Base-by-base conservation (phyloP, 2,329 filamentous ascomycete species). In the Cryphonectria carpinicola region DNA sequence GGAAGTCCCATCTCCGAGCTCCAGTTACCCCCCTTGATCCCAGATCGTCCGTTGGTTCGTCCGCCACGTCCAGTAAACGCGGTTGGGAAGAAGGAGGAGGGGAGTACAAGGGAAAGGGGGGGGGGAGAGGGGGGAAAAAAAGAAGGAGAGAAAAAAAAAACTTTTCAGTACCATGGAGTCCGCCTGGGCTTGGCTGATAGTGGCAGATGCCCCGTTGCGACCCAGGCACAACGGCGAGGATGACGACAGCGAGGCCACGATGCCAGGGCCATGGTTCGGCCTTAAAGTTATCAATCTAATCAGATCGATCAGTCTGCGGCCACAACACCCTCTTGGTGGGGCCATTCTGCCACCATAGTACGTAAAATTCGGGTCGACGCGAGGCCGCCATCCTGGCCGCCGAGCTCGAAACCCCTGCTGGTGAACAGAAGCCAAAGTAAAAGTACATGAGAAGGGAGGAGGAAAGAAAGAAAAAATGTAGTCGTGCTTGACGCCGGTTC, bases 281-380 rank as follows among this genome's bases (percentile, higher is more conserved):
- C 8, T 69, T 70, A 56, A 28, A 63, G 54, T 70, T 70, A 70
- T 70, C 68, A 66, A 70, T 70, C 68, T 70, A 70, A 70, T 70
- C 68, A 70, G 63, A 66, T 70, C 65, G 64, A 70, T 70, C 68
- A 62, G n/a, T 41, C 32, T 43, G 56, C 41, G 56, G 43, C 56
- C 43, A 64, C 19, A 64, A 66, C 41, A 56, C 19, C 32, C 43
- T 35, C 39, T 39, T 43, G 19, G 63, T 70, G 63, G 68, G 46
- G 66, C 52, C 22, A n/a, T 35, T 56, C 28, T 25, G 58, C 19
- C 46, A 49, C 22, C 46, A 49, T n/a, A 49, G 32, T 70, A 66
- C 63, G 68, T 70, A 70, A 58, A 32, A 19, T 35, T 32, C 54
- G 54, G 54, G 63, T 14, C 41, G 41, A 49, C 63, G 41, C 19